Base-by-base conservation (phyloP, 805 yeast species). In the Nakazawaea siamensis region DNA sequence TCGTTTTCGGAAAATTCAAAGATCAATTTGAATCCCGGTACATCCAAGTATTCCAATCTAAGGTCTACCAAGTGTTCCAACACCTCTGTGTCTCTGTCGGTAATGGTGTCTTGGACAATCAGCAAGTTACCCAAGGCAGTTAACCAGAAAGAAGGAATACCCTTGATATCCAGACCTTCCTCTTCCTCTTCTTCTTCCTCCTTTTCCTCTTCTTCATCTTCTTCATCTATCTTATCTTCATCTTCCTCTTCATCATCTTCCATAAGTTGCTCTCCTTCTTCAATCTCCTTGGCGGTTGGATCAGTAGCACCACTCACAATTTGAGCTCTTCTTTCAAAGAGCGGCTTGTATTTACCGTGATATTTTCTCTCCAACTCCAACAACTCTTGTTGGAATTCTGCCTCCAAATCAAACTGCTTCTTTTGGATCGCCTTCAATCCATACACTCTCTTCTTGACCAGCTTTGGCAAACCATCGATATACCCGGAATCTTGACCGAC, bases 71-170 rank as follows among this genome's bases (percentile, higher is more conserved):
- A 69, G 50, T 64, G 62, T 42, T 71, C 67, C 46, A 92, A 70
- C 6, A 87, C 90, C 51, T 84, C 95, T 33, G 80, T 72, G 58
- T 92, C 98, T 52, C 94, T 75, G 37, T 86, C 96, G 29, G 92
- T 76, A 48, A 92, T 83, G 44, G 85, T 76, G 43, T 87, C 94
- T 23, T 86, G 73, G 32, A 88, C 75, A 19, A 83, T 76, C 19
- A 77, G 74, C 48, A 92, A 66, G 62, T 88, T 92, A 57, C 82
- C 90, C 59, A 92, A 66, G 5, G 97, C 94, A 14, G 97, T 92
- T 50, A 90, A 70, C 98, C 98, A 92, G 68, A 92, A 92, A 32
- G 82, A 77, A 39, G 98, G 97, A 46, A 92, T 74, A 44, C 98
- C 98, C 42, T 66, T 67, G 33, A 66, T 60, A 15, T 58, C 64